Conservation (phyloP, 1,139 yeast genomes). For the Geotrichum bryndzae region DNA sequence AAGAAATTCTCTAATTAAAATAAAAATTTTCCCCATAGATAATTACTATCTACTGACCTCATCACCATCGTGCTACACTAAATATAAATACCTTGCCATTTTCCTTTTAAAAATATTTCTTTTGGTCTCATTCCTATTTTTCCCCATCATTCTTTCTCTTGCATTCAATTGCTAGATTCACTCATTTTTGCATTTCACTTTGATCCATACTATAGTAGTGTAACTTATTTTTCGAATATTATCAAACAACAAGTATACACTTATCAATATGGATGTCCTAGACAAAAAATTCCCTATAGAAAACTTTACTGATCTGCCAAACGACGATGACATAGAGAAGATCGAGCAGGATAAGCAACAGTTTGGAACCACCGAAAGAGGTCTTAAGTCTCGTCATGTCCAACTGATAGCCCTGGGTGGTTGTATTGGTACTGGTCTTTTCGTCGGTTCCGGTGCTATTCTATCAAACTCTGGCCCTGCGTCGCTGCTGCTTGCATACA, state of each 20-base stretch:
- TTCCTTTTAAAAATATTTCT: neutral
- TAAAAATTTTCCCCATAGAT: too few relatives aligned
- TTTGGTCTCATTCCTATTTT: neutral
- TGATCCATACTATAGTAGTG: neutral
- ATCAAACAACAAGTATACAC: neutral
- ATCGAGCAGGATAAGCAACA: slow-evolving; percentile 22
- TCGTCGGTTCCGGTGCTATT: slow-evolving; percentile 62
- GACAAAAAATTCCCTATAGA: neutral
- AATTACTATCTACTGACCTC: neutral
- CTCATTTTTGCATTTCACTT: neutral
- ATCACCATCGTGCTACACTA: neutral
- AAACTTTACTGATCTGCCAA: neutral
- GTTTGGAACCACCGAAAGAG: slow-evolving; percentile 27
- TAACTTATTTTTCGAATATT: neutral
- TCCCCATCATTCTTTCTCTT: neutral
- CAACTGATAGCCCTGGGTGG: slow-evolving; percentile 89
- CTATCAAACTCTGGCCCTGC: slow-evolving; percentile 60
- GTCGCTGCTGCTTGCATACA: slow-evolving; percentile 52
- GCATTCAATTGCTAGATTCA: neutral
- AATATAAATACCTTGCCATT: neutral
- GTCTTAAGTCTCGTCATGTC: slow-evolving; percentile 55
- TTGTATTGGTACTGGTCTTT: slow-evolving; percentile 71
- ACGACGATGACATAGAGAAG: neutral
- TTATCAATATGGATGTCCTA: neutral
- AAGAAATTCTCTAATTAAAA: too few relatives aligned